Percentiles rank a stretch among this genome's conserved stretches.
phyloP scores from a whole-genome alignment of 2,329 filamentous ascomycete species.

The Exophiala sp. region DNA sequence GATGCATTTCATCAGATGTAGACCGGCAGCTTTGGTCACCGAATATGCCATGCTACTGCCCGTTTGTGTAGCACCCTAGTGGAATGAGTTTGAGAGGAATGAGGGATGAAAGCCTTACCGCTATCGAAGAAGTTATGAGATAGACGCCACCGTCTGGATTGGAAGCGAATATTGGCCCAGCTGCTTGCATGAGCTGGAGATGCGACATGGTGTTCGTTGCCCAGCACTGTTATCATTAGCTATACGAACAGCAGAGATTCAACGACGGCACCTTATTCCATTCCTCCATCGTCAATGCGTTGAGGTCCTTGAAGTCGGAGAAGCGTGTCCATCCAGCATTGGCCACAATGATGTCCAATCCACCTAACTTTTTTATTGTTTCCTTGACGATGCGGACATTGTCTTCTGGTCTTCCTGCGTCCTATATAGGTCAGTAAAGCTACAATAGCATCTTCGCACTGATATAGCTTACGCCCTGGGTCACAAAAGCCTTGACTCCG shows the following conservation, averaged over 20 bases:
- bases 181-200: slow-evolving; percentile 53
- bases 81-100: neutral
- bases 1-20: slow-evolving; percentile 64
- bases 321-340: slow-evolving; percentile 70
- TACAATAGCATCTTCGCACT: neutral
- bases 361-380: slow-evolving; percentile 58
- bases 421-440: slow-evolving; percentile 37
- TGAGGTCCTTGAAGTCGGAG: slow-evolving; percentile 54
- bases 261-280: slow-evolving; percentile 56
- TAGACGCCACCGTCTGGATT: slow-evolving; percentile 62
- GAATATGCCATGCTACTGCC: slow-evolving; percentile 67
- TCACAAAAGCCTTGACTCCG: slow-evolving; percentile 49
- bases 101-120: slow-evolving; percentile 43
- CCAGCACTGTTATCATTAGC: slow-evolving; percentile 49
- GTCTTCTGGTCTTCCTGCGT: slow-evolving; percentile 59
- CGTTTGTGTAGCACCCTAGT: slow-evolving; percentile 54
- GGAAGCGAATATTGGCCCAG: slow-evolving; percentile 55
- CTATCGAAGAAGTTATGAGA: slow-evolving; percentile 61
- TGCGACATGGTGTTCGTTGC: slow-evolving; percentile 58
- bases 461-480: slow-evolving; percentile 56
- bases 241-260: neutral
- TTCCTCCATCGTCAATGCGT: slow-evolving; percentile 57
- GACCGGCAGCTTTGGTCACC: slow-evolving; percentile 72
- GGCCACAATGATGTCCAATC: slow-evolving; percentile 70
- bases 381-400: slow-evolving; percentile 59